Base-by-base conservation (phyloP, 345 rosid genomes). In the Anastatica hierochuntica region DNA sequence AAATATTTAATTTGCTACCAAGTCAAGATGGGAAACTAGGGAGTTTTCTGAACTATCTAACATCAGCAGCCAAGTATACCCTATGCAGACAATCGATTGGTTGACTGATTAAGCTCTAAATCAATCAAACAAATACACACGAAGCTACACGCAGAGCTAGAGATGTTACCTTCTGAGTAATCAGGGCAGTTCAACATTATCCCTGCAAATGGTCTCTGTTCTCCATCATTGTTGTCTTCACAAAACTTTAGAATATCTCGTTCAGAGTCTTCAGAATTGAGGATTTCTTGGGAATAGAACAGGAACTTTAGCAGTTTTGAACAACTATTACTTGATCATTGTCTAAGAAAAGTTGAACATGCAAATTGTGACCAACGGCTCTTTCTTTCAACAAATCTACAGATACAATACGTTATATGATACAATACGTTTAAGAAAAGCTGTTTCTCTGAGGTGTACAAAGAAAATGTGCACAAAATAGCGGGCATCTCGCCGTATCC, bases 191-290 rank as follows among this genome's bases (percentile, higher is more conserved):
- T 40, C 51, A 53, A 75, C 43, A 45, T n/a, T 58, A 48, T 57
- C 79, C 72, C 58, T 72, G 78, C 55, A 74, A 42, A 60, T 57
- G n/a, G 49, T 79, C 85, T 27, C 30, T 53, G 54, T 15, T 54
- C 49, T 37, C 35, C 14, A 16, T 19, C 14, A 74, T 55, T 61
- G 53, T 21, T 7, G 73, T 79, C 67, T 42, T 64, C 48, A 66
- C 20, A 12, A 8, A 60, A 39, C 59, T 30, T 47, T 13, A 35
- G 41, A 36, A 18, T 1, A 35, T 14, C n/a, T 52, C 21, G 1
- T 39, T 15, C 40, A 59, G 40, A 38, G 16, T 27, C 13, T 8
- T 26, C n/a, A n/a, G n/a, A 26, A 16, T 7, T 17, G 26, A 24
- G 39, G 37, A 46, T 20, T 38, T 45, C 19, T 45, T 19, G 48